Evolutionary conservation across 805 yeast genomes (phyloP), one percentile per base, ranked within the genome.

Genomic region (Pichia membranifaciens): DNA sequence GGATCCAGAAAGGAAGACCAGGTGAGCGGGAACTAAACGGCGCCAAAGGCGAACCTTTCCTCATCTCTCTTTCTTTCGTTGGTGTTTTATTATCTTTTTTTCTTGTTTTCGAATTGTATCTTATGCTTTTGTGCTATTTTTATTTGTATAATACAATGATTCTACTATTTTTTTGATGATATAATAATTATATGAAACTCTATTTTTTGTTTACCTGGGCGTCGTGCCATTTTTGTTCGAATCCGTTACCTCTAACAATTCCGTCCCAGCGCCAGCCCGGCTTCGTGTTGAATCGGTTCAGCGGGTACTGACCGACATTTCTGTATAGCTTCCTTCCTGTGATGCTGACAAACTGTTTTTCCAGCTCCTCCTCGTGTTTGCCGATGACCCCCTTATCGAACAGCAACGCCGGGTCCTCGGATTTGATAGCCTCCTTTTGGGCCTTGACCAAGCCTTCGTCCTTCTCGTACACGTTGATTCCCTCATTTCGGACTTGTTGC

Each of bases 221-320:
- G 39, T 62, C 70, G 53, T 85, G 72, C 72, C 85, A 75, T 46
- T 74, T 69, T 42, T 67, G 69, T 60, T 90, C 98, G 64, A 85
- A 90, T 3, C 96, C 96, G 59, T 84, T 90, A 0, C 95, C 81
- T 50, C 98, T 68, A 64, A 87, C 90, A 2, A 90, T 81, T 0
- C 97, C 97, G 63, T 87, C 96, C 98, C 98, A 90, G 48, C 87
- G 70, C 54, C 71, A 70, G 0, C 97, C 96, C 0, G 96, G 95
- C 4, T 68, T 65, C 13, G 90, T 81, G 2, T 75, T 75, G 63
- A 87, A 90, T 48, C 98, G 68, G 59, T 90, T 90, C 18, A 76
- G 77, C 0, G 87, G 79, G 46, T 65, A 77, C 8, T 45, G 23
- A 9, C 43, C 38, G 0, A 71, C 53, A 0, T 82, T 82, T 25